Percentiles rank a stretch among this genome's conserved stretches.
These are phyloP conservation scores for Chenopodium quinoa DNA, from an alignment of 148 eudicot genomes.

Conservation along the genomic window DNA sequence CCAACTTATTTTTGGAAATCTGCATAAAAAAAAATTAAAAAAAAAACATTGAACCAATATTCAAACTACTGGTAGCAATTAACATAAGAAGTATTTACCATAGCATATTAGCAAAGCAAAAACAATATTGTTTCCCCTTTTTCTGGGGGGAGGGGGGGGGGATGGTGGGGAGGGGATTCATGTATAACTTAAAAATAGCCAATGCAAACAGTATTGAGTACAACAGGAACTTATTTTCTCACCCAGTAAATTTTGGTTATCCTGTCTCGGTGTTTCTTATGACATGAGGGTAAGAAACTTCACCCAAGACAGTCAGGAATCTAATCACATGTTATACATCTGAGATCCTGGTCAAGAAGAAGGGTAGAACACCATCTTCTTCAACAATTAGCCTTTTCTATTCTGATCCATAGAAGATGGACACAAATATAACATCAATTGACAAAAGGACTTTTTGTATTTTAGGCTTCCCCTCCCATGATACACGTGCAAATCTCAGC, in stretches of 20 bases:
- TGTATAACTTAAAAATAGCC: neutral
- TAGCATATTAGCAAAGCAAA: neutral
- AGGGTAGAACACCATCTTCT: neutral
- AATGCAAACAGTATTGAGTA: neutral
- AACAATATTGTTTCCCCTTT: neutral
- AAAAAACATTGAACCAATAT: neutral
- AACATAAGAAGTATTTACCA: neutral
- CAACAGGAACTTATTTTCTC: conserved; percentile 11
- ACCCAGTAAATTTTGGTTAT: neutral
- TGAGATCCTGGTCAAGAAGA: neutral
- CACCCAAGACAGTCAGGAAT: neutral
- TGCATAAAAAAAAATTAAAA: neutral
- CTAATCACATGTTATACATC: neutral
- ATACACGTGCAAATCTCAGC: conserved; percentile 6
- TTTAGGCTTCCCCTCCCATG: neutral
- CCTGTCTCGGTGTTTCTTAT: neutral
- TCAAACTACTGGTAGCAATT: neutral
- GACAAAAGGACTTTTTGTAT: neutral
- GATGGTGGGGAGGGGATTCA: neutral
- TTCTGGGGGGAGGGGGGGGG: neutral
- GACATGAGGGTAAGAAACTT: neutral
- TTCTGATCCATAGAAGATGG: neutral
- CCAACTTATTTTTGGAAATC: neutral
- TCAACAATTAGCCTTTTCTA: neutral
- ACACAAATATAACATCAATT: too few species aligned